Base-by-base conservation (phyloP, 2,329 filamentous ascomycete genomes). In the Curvularia eragrostidis region DNA sequence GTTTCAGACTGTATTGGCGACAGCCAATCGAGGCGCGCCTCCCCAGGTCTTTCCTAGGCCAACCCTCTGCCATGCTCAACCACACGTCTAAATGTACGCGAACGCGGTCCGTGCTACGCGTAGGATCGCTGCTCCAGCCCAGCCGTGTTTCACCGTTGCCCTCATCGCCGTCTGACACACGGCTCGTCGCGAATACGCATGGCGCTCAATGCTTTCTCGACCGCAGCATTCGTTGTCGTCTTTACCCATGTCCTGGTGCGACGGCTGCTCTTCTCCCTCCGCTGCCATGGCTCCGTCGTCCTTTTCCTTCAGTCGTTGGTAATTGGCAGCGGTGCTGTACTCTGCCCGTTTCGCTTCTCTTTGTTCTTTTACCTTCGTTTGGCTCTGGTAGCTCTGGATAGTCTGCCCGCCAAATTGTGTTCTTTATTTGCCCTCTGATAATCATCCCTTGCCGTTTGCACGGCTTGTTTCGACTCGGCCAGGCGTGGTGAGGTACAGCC, bases 241-340 rank as follows among this genome's bases (percentile, higher is more conserved):
- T 15, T 21, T 13, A 53, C 36, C 68, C 67, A 67, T 66, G 47
- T 58, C 61, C 59, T 69, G 60, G 73, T 75, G 70, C 67, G 63
- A 74, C 70, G 65, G 63, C 58, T 46, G 57, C 61, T 52, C 48
- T 61, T 59, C 59, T 58, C 61, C 61, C 65, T 62, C 64, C 66
- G 62, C 69, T 67, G 62, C 69, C 61, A 61, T 62, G 58, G 54
- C 52, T 54, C 58, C 52, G 59, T 64, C 67, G 56, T 54, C 57
- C 54, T 59, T 65, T 68, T 58, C 56, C 59, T 66, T 66, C 68
- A 71, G 52, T 64, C 60, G 39, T 62, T 57, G 56, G 63, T 66
- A 62, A 75, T 75, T 70, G 74, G 70, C 63, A 76, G 68, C 70
- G 63, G 72, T 71, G 67, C 69, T 75, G 68, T 69, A 62, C 62